phyloP scores from a whole-genome alignment of 176 grass and related monocot species.

The Microstegium vimineum region DNA sequence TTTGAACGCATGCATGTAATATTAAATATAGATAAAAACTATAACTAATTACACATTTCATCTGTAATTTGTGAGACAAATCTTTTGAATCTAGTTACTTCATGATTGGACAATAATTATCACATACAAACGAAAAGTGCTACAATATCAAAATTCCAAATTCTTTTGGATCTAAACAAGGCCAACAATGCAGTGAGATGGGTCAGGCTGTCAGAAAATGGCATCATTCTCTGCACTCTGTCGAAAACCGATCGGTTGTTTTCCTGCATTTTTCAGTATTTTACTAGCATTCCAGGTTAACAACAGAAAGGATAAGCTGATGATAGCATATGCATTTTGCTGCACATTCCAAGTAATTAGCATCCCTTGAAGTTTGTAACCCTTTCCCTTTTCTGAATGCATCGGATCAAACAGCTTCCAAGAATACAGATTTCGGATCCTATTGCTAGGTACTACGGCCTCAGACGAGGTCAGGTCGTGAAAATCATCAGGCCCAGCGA shows the following conservation, averaged over 20 bases:
- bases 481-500: constrained; percentile 90
- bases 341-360: neutral
- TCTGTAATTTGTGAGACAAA: too few relatives aligned
- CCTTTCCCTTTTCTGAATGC: constrained; percentile 16
- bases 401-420: constrained; percentile 54
- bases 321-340: neutral
- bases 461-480: constrained; percentile 73
- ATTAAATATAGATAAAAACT: too few relatives aligned
- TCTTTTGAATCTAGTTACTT: too few relatives aligned
- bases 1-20: too few relatives aligned
- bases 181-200: neutral
- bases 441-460: constrained; percentile 78
- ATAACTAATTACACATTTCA: too few relatives aligned
- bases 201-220: neutral
- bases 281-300: neutral
- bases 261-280: neutral
- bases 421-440: constrained; percentile 89
- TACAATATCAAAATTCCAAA: too few relatives aligned
- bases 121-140: too few relatives aligned
- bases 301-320: neutral
- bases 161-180: too few relatives aligned
- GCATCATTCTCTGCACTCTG: neutral
- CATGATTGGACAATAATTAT: too few relatives aligned
- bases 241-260: neutral
- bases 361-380: constrained; percentile 11